These are phyloP conservation scores for Staphylotrichum tortipilum DNA, from an alignment of 495 filamentous ascomycete species.

Conservation along the genomic window DNA sequence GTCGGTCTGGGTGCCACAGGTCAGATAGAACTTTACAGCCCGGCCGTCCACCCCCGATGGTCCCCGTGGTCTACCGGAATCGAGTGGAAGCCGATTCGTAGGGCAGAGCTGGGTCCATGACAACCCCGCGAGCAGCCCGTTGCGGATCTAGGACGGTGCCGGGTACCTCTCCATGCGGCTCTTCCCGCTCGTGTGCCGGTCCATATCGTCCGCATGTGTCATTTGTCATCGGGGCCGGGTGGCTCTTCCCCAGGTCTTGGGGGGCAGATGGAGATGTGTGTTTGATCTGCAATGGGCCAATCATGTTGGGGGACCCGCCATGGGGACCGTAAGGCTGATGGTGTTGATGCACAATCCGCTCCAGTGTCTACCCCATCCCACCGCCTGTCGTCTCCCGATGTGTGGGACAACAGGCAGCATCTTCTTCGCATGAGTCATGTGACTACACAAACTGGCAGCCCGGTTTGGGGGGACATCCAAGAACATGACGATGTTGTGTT, in stretches of 20 bases:
- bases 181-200: slow-evolving; percentile 15
- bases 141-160: slow-evolving; percentile 5
- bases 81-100: slow-evolving; percentile 5
- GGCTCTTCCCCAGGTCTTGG: slow-evolving; percentile 16
- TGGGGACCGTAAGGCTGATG: slow-evolving; percentile 15
- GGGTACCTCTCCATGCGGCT: slow-evolving; percentile 14
- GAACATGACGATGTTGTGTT: too few relatives aligned
- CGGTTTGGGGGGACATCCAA: too few relatives aligned
- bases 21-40: slow-evolving; percentile 8
- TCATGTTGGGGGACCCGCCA: slow-evolving; percentile 1
- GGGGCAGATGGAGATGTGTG: slow-evolving; percentile 10
- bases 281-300: slow-evolving; percentile 9
- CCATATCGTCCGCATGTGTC: slow-evolving; percentile 13
- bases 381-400: too few relatives aligned
- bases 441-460: too few relatives aligned
- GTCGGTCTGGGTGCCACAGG: background rate
- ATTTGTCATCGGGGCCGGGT: slow-evolving; percentile 12
- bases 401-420: too few relatives aligned
- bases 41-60: background rate
- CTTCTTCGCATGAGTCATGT: too few relatives aligned
- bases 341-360: slow-evolving; percentile 11
- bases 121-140: background rate
- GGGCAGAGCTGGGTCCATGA: slow-evolving; percentile 2
- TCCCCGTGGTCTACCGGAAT: background rate
- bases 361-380: too few relatives aligned